Conservation (phyloP, 805 yeast genomes). For the Jamesozyma piceae region DNA sequence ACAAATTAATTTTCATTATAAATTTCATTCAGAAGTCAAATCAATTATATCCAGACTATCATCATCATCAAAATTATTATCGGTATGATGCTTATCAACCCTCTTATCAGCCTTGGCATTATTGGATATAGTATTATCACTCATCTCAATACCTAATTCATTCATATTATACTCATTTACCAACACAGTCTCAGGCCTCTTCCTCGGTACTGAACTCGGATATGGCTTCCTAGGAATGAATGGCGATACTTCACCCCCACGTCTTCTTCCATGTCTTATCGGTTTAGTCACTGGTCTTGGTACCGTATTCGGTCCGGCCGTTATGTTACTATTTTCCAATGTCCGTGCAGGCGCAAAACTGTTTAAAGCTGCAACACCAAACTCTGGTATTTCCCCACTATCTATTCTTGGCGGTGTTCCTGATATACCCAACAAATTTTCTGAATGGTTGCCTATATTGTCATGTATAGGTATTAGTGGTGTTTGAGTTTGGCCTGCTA, state of each 20-base stretch:
- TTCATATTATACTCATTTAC: not conserved
- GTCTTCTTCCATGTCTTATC: slow-evolving; percentile 3
- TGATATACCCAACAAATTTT: not conserved
- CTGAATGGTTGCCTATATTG: not conserved
- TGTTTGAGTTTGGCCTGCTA: not conserved
- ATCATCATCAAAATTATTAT: too few relatives aligned
- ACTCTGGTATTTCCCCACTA: not conserved
- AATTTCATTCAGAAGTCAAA: slow-evolving; percentile 9
- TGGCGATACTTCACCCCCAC: slow-evolving; percentile 17
- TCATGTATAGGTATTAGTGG: not conserved
- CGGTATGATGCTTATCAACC: not conserved
- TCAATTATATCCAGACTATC: slow-evolving; percentile 11
- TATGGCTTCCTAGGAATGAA: slow-evolving; percentile 28
- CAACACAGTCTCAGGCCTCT: slow-evolving; percentile 13
- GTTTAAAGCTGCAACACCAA: not conserved
- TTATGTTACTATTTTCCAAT: not conserved
- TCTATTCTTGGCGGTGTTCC: not conserved
- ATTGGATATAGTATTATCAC: not conserved
- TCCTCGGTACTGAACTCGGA: slow-evolving; percentile 21
- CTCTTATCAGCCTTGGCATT: not conserved
- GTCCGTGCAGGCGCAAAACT: not conserved
- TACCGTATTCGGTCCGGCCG: not conserved
- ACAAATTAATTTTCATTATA: not conserved
- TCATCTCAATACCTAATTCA: slow-evolving; percentile 2
- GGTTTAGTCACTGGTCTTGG: not conserved